phyloP scores from a whole-genome alignment of 2,329 filamentous ascomycete genomes.

The Cryphonectria parasitica region DNA sequence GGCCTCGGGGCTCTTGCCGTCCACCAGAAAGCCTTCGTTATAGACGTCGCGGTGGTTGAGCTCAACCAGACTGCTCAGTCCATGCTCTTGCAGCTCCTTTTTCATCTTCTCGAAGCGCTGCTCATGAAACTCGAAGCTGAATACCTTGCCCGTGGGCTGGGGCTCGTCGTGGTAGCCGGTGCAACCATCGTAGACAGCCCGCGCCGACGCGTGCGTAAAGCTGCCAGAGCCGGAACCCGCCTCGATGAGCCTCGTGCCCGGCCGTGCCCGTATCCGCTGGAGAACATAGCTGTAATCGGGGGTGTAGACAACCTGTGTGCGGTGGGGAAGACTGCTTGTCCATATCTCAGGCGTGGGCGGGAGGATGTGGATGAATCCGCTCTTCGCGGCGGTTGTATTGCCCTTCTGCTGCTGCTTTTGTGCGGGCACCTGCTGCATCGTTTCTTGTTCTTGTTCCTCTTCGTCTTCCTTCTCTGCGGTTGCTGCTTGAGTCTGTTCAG shows the following conservation, averaged over 20 bases:
- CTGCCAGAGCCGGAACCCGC: conserved; percentile 82
- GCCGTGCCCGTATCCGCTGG: conserved; percentile 73
- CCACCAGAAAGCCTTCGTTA: conserved; percentile 70
- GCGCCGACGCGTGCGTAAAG: conserved; percentile 78
- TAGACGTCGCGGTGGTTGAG: conserved; percentile 83
- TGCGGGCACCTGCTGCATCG: conserved; percentile 32
- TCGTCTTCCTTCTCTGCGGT: background rate
- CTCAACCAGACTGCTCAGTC: conserved; percentile 66
- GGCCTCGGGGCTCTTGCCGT: conserved; percentile 63
- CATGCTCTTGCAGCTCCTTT: conserved; percentile 71
- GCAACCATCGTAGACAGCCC: conserved; percentile 71
- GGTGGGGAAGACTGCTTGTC: conserved; percentile 78
- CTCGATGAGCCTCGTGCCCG: conserved; percentile 75
- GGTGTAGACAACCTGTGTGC: conserved; percentile 86
- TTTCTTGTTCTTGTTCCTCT: conserved; percentile 9
- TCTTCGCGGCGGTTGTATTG: conserved; percentile 54
- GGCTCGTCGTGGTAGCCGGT: conserved; percentile 52
- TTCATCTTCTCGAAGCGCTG: conserved; percentile 71
- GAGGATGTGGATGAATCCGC: conserved; percentile 78
- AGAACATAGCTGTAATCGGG: conserved; percentile 86
- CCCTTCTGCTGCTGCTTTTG: conserved; percentile 23
- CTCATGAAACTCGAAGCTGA: conserved; percentile 82
- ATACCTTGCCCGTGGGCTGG: conserved; percentile 68
- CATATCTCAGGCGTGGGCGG: conserved; percentile 81
- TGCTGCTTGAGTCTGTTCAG: conserved; percentile 31